phyloP scores from a whole-genome alignment of 164 flowering plant genomes.

The Cinnamomum chago region DNA sequence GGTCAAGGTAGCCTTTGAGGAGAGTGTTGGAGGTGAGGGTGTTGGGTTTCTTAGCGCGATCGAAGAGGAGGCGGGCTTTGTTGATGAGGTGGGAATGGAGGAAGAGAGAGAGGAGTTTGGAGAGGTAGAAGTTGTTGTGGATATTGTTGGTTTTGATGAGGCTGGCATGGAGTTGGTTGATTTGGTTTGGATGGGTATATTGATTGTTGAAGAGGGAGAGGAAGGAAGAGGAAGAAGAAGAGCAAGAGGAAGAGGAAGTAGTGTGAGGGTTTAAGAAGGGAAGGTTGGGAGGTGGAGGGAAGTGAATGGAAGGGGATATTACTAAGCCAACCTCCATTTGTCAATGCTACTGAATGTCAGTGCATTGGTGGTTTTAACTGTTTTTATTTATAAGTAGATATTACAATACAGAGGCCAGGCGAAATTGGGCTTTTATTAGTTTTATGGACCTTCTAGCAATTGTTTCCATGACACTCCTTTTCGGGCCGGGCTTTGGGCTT shows the following conservation, averaged over 20 bases:
- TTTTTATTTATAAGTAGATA: too few relatives aligned
- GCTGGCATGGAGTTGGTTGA: constrained; percentile 10
- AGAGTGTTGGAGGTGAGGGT: constrained; percentile 11
- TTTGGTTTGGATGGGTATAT: neutral
- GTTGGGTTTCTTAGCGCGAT: constrained; percentile 9
- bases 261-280: neutral
- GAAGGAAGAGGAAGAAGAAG: neutral
- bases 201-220: constrained; percentile 5
- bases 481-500: too few relatives aligned
- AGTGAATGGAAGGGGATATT: too few relatives aligned
- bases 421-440: too few relatives aligned
- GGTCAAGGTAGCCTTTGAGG: constrained; percentile 9
- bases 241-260: constrained; percentile 3
- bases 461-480: too few relatives aligned
- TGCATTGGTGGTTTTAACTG: too few relatives aligned
- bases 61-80: constrained; percentile 11
- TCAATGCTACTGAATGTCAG: too few relatives aligned
- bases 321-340: too few relatives aligned
- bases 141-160: constrained; percentile 11
- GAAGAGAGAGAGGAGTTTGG: constrained; percentile 16
- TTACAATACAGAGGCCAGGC: too few relatives aligned
- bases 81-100: constrained; percentile 2
- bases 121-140: constrained; percentile 14
- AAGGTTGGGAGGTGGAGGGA: too few relatives aligned
- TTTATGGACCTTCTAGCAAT: too few relatives aligned